Evolutionary conservation across 768 basidiomycete species (phyloP).

Genomic region (Russula earlei): DNA sequence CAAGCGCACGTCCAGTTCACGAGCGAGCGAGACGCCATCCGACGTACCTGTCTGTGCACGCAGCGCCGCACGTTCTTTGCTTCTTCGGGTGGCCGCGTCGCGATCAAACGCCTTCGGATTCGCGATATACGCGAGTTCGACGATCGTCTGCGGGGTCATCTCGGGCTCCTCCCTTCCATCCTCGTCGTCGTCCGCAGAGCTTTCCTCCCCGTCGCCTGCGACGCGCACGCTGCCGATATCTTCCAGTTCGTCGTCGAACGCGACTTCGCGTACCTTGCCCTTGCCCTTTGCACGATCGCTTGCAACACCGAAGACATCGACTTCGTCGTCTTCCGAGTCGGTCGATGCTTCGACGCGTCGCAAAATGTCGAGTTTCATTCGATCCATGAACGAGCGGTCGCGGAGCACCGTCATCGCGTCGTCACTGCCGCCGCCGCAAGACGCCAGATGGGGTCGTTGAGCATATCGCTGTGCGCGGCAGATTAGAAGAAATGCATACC

Average conservation of each 20-base stretch:
- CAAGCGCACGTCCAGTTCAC: not conserved
- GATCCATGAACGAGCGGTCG: conserved; percentile 52
- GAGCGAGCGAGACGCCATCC: not conserved
- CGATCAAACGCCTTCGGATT: conserved; percentile 71
- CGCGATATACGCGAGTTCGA: conserved; percentile 70
- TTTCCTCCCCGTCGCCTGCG: conserved; percentile 57
- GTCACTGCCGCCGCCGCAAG: conserved; percentile 28
- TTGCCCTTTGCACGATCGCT: conserved; percentile 16
- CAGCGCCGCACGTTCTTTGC: conserved; percentile 57
- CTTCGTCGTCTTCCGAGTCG: conserved; percentile 46
- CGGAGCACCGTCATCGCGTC: conserved; percentile 37
- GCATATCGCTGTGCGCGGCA: not conserved
- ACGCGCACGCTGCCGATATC: conserved; percentile 36
- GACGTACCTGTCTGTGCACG: conserved; percentile 54
- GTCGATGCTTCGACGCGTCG: conserved; percentile 61
- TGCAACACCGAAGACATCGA: conserved; percentile 26
- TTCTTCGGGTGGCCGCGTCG: conserved; percentile 60
- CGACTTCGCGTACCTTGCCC: conserved; percentile 25
- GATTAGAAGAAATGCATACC: conserved; percentile 26
- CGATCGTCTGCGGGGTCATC: conserved; percentile 40
- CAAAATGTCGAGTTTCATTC: conserved; percentile 79
- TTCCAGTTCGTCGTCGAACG: conserved; percentile 48
- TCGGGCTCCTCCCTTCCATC: conserved; percentile 26
- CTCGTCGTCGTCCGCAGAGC: conserved; percentile 30
- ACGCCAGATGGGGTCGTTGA: conserved; percentile 2